Conservation (phyloP, 306 rosid genomes). For the Quillaja saponaria region DNA sequence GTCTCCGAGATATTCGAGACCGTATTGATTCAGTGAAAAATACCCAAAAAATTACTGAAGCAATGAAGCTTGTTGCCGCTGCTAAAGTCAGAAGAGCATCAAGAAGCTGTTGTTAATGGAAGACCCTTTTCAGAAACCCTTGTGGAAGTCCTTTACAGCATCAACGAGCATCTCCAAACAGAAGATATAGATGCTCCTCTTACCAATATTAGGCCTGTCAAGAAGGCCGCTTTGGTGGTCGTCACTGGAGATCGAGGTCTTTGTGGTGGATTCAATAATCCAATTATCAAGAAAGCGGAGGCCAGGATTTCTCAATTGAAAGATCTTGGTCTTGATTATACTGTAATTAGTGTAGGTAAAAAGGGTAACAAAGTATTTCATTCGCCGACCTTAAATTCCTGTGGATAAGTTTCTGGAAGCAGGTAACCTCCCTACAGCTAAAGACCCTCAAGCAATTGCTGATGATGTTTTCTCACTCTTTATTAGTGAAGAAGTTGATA, state of each 20-base stretch:
- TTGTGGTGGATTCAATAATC: constrained; percentile 73
- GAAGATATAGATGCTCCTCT: constrained; percentile 75
- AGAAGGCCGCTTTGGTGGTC: constrained; percentile 76
- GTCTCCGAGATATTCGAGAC: constrained; percentile 66
- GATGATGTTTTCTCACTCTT: constrained; percentile 87
- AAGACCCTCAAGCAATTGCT: constrained; percentile 91
- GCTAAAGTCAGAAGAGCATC: constrained; percentile 93
- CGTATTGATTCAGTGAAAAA: constrained; percentile 43
- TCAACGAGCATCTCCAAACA: constrained; percentile 86
- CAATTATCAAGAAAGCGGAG: constrained; percentile 68
- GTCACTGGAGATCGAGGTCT: constrained; percentile 89
- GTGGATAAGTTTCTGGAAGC: constrained; percentile 75
- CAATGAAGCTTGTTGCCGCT: constrained; percentile 67
- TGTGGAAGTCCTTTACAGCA: constrained; percentile 85
- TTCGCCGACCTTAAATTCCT: constrained; percentile 76
- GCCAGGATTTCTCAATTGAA: constrained; percentile 63
- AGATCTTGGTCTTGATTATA: constrained; percentile 58
- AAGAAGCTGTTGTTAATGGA: constrained; percentile 88
- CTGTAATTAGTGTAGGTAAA: constrained; percentile 75
- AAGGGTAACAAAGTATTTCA: constrained; percentile 81
- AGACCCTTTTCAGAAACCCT: constrained; percentile 88
- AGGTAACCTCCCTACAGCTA: constrained; percentile 67
- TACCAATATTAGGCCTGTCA: constrained; percentile 73
- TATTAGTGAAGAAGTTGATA: constrained; percentile 82
- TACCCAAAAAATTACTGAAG: constrained; percentile 52